A percentile compares a stretch with the other conserved stretches of the same genome.
Conservation (phyloP, 768 basidiomycete species). For the Neoboletus subvelutipes region DNA sequence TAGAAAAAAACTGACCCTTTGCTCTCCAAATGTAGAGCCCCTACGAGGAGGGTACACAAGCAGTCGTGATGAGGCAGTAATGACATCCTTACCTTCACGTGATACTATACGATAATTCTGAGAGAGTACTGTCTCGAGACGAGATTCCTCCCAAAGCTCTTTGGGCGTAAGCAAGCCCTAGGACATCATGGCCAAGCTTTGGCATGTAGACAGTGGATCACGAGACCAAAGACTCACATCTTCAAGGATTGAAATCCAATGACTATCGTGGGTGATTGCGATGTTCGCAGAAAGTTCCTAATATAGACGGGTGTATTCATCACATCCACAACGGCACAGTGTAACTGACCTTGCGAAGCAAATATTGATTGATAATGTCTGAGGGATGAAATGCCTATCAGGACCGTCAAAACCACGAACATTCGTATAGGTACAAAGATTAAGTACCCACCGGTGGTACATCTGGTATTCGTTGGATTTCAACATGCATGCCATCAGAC, state of each 20-base stretch:
- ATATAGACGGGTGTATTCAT: not conserved
- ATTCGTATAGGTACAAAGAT: too few species aligned
- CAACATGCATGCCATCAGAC: not conserved
- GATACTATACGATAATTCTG: conserved; percentile 2
- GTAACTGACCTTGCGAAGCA: not conserved
- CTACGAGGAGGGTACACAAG: not conserved
- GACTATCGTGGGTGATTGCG: conserved; percentile 7
- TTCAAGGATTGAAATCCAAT: conserved; percentile 11
- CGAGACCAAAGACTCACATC: not conserved
- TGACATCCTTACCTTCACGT: not conserved
- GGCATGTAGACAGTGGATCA: not conserved
- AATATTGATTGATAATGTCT: conserved; percentile 5
- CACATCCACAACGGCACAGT: not conserved
- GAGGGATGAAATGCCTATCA: conserved; percentile 3
- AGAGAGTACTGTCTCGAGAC: not conserved
- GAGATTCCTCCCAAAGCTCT: not conserved
- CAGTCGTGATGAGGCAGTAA: not conserved
- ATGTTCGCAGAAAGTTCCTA: conserved; percentile 6
- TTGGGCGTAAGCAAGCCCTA: not conserved
- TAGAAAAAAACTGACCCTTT: not conserved
- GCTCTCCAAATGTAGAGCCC: conserved; percentile 1
- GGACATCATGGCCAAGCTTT: not conserved
- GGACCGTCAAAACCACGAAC: not conserved
- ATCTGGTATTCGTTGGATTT: not conserved
- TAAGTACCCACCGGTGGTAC: not conserved